Base-by-base conservation (phyloP, 192 early-diverging fungal species). In the Podila verticillata region DNA sequence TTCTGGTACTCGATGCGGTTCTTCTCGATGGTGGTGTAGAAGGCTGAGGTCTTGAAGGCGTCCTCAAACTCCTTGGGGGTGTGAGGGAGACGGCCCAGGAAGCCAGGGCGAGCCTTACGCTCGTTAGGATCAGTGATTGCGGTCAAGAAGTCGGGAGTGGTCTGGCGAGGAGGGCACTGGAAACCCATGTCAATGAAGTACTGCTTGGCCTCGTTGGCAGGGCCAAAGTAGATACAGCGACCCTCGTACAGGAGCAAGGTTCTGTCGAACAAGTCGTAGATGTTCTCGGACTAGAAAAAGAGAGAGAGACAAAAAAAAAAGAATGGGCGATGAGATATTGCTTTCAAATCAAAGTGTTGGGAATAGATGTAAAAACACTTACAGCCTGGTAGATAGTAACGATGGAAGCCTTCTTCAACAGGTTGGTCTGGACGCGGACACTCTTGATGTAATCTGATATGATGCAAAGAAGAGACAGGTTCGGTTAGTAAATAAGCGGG, bases 351-450 rank as follows among this genome's bases (percentile, higher is more conserved):
- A 48, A 84, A 64, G 34, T 34, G 39, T 30, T 30, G 19, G 1
- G 15, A 7, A 17, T 22, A 24, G 29, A 10, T 19, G 39, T 15
- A 5, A 84, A 84, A 87, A 66, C 90, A 89, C 36, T 89, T 68
- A 80, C 91, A 24, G 93, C 92, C 79, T 95, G 94, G 82, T 91
- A 91, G 57, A 91, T 84, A n/a, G 89, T 89, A 8, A 87, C 85
- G 22, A 93, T 63, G 1, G 89, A 89, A 1, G 92, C 85, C 68
- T 91, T 91, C 31, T 90, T 81, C 59, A 91, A 77, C 30, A 92
- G 85, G 63, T 94, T 54, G 51, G 51, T 54, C 51, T 54, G 51
- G 24, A 54, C 51, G 10, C 51, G 51, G 51, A 54, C 51, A 54
- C 51, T 54, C 20, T 26, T n/a, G 24, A 54, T 54, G 24, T 54